Conservation (phyloP, 805 yeast genomes). For the Lipomyces anomalus region DNA sequence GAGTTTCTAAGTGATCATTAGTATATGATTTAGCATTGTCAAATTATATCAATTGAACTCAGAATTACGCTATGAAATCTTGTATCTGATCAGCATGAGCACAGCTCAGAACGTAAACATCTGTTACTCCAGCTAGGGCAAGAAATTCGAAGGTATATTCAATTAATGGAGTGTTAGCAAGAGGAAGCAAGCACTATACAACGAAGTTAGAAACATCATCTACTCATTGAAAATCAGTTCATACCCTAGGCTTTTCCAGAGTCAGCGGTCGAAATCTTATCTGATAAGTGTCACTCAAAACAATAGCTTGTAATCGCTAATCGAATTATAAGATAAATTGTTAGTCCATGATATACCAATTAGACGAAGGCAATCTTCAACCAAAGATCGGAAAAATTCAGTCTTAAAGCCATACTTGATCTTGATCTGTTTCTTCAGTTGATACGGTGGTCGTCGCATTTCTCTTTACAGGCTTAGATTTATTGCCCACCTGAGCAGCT, state of each 20-base stretch:
- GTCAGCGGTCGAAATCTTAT: constrained; percentile 91
- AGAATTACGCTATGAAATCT: constrained; percentile 55
- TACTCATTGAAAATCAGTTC: constrained; percentile 6
- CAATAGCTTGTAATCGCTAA: constrained; percentile 85
- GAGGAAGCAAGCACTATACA: constrained; percentile 65
- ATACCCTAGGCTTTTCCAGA: constrained; percentile 64
- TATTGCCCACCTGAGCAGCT: constrained; percentile 7
- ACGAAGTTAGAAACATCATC: not conserved
- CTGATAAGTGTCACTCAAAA: constrained; percentile 88
- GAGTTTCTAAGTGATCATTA: constrained; percentile 24
- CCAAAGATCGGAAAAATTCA: not conserved
- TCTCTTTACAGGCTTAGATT: constrained; percentile 5
- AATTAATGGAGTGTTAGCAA: constrained; percentile 88
- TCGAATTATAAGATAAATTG: no score
- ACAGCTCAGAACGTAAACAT: constrained; percentile 84
- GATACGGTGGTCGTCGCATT: constrained; percentile 2
- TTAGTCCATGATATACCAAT: not conserved
- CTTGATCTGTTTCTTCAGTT: constrained; percentile 12
- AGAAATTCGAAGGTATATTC: constrained; percentile 93
- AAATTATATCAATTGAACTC: not conserved
- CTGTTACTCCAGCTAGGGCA: constrained; percentile 83
- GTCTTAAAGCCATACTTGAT: constrained; percentile 5
- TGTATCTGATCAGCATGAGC: constrained; percentile 87
- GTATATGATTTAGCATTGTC: no score
- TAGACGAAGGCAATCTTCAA: not conserved